A percentile compares a stretch with the other conserved stretches of the same genome.
Evolutionary conservation across 2,329 filamentous ascomycete genomes (phyloP).

Genomic region (Fusarium burgessii): DNA sequence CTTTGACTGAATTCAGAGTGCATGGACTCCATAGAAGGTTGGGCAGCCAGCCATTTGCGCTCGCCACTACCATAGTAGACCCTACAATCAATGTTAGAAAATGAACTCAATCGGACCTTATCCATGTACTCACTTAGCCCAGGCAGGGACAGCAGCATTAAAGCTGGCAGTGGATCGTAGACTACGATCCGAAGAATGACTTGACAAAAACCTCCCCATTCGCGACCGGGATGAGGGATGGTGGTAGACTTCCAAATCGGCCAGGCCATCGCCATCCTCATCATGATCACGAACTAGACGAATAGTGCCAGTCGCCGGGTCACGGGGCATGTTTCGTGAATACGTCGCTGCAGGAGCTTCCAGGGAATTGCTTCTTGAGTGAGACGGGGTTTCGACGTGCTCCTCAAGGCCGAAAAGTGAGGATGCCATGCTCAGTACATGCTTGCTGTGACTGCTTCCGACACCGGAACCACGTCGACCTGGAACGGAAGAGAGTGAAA

Average conservation of each 20-base stretch:
- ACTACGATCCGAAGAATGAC: constrained; percentile 63
- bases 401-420: constrained; percentile 62
- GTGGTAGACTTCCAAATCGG: constrained; percentile 67
- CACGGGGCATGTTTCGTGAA: constrained; percentile 53
- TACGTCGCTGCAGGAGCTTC: constrained; percentile 63
- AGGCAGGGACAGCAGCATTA: constrained; percentile 62
- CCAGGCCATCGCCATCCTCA: constrained; percentile 73
- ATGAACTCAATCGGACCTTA: background rate
- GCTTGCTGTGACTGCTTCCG: constrained; percentile 63
- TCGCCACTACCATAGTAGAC: constrained; percentile 79
- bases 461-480: constrained; percentile 64
- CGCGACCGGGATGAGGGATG: constrained; percentile 66
- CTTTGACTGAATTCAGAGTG: constrained; percentile 62
- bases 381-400: constrained; percentile 48
- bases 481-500: constrained; percentile 57
- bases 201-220: constrained; percentile 64
- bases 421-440: constrained; percentile 69
- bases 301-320: constrained; percentile 51
- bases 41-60: constrained; percentile 62
- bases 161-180: constrained; percentile 65
- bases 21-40: constrained; percentile 60
- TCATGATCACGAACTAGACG: constrained; percentile 69
- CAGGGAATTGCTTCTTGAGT: constrained; percentile 60
- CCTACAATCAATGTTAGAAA: constrained; percentile 50
- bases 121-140: constrained; percentile 60